phyloP scores from a whole-genome alignment of 2,329 filamentous ascomycete species.

The Tolypocladium ophioglossoides region DNA sequence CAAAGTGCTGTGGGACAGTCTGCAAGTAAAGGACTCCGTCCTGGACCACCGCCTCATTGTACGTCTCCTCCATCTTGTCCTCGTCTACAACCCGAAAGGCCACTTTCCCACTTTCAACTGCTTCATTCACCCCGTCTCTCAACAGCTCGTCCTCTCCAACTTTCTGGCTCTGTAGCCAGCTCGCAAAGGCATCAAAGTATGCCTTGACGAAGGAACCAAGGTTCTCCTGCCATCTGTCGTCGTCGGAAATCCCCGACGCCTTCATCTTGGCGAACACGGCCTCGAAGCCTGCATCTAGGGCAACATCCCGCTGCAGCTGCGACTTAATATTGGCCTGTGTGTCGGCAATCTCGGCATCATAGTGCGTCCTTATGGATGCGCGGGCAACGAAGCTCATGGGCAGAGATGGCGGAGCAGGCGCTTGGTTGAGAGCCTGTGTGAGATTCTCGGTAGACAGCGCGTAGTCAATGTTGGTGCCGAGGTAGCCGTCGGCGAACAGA shows the following conservation, averaged over 20 bases:
- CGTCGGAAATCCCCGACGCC: slow-evolving; percentile 16
- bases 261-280: slow-evolving; percentile 29
- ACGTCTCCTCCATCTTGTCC: slow-evolving; percentile 24
- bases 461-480: slow-evolving; percentile 35
- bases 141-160: slow-evolving; percentile 38
- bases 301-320: slow-evolving; percentile 28
- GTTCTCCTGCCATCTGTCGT: slow-evolving; percentile 25
- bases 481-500: slow-evolving; percentile 29
- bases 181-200: slow-evolving; percentile 34
- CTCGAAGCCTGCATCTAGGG: slow-evolving; percentile 37
- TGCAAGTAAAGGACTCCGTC: slow-evolving; percentile 39
- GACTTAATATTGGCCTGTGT: slow-evolving; percentile 27
- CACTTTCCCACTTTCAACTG: slow-evolving; percentile 29
- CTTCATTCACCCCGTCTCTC: slow-evolving; percentile 36
- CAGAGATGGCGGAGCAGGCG: slow-evolving; percentile 17
- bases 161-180: slow-evolving; percentile 29
- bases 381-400: slow-evolving; percentile 33
- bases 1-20: slow-evolving; percentile 16
- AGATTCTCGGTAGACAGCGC: slow-evolving; percentile 26
- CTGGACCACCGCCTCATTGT: slow-evolving; percentile 36
- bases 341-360: slow-evolving; percentile 27
- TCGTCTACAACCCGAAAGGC: slow-evolving; percentile 36
- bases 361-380: slow-evolving; percentile 27
- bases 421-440: slow-evolving; percentile 33
- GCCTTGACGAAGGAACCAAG: slow-evolving; percentile 27